Evolutionary conservation across 2,329 filamentous ascomycete genomes (phyloP).

Genomic region (Leptographium radiaticola): DNA sequence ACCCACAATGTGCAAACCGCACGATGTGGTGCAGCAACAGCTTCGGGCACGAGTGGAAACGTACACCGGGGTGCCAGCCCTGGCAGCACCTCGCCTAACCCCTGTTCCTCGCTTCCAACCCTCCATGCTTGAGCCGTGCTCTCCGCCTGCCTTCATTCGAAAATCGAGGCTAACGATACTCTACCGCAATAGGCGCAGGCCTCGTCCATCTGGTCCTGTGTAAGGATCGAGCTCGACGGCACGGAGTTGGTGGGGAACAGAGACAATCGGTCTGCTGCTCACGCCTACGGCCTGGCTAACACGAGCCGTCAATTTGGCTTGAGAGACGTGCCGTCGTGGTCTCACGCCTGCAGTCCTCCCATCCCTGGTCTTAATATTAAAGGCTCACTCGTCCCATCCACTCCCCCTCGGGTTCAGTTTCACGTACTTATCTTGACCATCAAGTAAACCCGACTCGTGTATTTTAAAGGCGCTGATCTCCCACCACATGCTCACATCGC

Average conservation of each 20-base stretch:
- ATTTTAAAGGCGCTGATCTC: too few relatives aligned
- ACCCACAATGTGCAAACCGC: not conserved
- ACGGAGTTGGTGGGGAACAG: too few relatives aligned
- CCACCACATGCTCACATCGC: too few relatives aligned
- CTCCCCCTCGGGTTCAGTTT: not conserved
- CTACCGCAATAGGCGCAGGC: not conserved
- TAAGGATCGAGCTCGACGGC: too few relatives aligned
- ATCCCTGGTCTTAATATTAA: not conserved
- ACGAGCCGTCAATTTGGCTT: not conserved
- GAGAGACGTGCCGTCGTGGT: not conserved
- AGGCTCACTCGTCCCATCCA: not conserved
- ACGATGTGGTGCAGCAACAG: not conserved
- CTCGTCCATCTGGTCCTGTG: not conserved
- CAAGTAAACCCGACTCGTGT: too few relatives aligned
- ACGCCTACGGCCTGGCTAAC: not conserved
- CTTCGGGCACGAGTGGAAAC: not conserved
- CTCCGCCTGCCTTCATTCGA: not conserved
- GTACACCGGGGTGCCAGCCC: not conserved
- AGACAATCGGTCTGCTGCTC: not conserved
- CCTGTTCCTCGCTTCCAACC: too few relatives aligned
- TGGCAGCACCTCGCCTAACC: not conserved
- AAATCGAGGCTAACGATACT: not conserved
- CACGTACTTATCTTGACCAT: too few relatives aligned
- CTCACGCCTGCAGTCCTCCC: not conserved
- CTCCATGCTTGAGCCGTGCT: too few relatives aligned